phyloP scores from a whole-genome alignment of 2,329 filamentous ascomycete genomes.

The Capronia coronata region DNA sequence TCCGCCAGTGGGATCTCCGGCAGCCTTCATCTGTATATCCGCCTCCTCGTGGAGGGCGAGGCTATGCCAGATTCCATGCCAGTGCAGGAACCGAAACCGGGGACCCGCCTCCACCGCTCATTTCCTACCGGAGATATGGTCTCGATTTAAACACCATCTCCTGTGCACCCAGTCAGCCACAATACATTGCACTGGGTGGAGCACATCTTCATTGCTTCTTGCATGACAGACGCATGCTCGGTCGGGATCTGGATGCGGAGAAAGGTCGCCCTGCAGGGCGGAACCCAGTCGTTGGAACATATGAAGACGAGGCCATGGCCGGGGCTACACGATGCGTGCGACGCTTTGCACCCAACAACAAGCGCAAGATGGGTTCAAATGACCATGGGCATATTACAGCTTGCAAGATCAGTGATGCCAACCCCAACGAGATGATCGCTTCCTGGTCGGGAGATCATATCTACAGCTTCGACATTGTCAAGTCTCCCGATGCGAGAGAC shows the following conservation, averaged over 20 bases:
- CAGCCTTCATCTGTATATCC: conserved; percentile 61
- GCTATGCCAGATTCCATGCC: conserved; percentile 33
- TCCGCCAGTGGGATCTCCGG: conserved; percentile 61
- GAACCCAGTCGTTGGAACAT: conserved; percentile 39
- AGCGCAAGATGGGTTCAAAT: conserved; percentile 46
- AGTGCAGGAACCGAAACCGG: conserved; percentile 39
- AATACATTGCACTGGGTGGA: conserved; percentile 65
- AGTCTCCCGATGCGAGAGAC: conserved; percentile 51
- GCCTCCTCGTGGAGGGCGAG: conserved; percentile 41
- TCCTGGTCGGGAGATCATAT: conserved; percentile 64
- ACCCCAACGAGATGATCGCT: conserved; percentile 61
- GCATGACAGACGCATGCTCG: conserved; percentile 62
- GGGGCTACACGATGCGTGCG: conserved; percentile 60
- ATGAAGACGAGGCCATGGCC: conserved; percentile 50
- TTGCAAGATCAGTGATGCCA: conserved; percentile 63
- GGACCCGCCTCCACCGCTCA: conserved; percentile 56
- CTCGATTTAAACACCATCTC: conserved; percentile 63
- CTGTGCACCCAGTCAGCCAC: conserved; percentile 59
- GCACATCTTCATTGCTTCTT: conserved; percentile 63
- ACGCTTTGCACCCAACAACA: conserved; percentile 59
- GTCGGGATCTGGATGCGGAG: conserved; percentile 52
- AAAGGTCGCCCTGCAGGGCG: conserved; percentile 41
- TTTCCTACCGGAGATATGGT: conserved; percentile 58
- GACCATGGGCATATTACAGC: conserved; percentile 62
- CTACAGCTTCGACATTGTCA: conserved; percentile 59